These are phyloP conservation scores for Misopates orontium DNA, from an alignment of 257 asterid genomes.

Conservation along the genomic window DNA sequence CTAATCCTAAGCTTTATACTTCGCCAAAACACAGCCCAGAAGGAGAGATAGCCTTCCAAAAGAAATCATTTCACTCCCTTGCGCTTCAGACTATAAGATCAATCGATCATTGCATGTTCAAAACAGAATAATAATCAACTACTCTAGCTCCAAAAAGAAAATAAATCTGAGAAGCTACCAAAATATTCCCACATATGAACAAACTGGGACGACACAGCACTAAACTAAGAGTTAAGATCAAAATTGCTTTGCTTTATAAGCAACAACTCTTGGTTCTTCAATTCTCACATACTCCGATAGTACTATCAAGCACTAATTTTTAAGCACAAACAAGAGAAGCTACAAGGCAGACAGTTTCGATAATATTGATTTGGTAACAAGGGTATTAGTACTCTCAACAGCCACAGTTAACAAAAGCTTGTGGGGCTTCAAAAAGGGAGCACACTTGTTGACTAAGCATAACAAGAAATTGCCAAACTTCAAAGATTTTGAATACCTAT, in stretches of 20 bases:
- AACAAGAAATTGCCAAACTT: conserved; percentile 68
- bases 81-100: background rate
- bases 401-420: conserved; percentile 46
- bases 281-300: background rate
- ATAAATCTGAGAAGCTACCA: background rate
- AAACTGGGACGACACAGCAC: background rate
- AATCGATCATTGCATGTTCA: background rate
- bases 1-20: background rate
- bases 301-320: conserved; percentile 6
- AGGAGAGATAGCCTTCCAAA: background rate
- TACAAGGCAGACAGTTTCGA: conserved; percentile 61
- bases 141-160: background rate
- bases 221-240: background rate
- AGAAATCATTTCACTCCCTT: too few species aligned
- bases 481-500: conserved; percentile 55
- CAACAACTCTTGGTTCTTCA: background rate
- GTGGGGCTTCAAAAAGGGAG: conserved; percentile 57
- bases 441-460: conserved; percentile 67
- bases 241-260: background rate
- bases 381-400: conserved; percentile 54
- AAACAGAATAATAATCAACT: background rate
- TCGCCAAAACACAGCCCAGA: background rate
- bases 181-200: background rate
- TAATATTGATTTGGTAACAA: conserved; percentile 66
- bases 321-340: conserved; percentile 18